Evolutionary conservation across 192 early-diverging fungal genomes (phyloP).

Genomic region (Coemansia biformis): DNA sequence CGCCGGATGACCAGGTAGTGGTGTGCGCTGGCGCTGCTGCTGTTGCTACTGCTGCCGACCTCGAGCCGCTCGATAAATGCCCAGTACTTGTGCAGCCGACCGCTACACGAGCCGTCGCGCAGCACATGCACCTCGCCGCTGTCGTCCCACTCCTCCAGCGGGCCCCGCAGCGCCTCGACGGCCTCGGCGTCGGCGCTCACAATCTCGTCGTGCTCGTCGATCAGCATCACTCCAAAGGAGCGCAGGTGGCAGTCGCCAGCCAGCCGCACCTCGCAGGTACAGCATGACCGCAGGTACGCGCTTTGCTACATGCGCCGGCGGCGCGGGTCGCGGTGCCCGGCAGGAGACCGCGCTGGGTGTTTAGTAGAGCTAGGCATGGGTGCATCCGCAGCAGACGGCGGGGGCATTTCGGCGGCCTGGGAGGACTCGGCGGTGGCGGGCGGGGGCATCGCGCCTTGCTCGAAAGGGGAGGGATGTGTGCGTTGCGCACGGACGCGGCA

Average conservation of each 20-base stretch:
- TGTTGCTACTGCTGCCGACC: neutral
- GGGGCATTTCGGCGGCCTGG: too few species aligned
- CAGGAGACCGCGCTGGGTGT: too few species aligned
- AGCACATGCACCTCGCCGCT: constrained; percentile 6
- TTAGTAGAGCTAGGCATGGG: too few species aligned
- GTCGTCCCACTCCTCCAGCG: constrained; percentile 33
- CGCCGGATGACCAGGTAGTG: constrained; percentile 42
- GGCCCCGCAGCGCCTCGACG: constrained; percentile 35
- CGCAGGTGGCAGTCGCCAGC: constrained; percentile 41
- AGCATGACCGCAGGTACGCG: constrained; percentile 14
- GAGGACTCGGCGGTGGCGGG: too few species aligned
- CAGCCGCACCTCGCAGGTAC: constrained; percentile 17
- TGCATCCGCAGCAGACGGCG: too few species aligned
- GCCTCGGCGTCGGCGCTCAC: constrained; percentile 36
- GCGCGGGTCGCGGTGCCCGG: too few species aligned
- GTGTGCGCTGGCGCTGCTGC: neutral
- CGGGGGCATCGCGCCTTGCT: too few species aligned
- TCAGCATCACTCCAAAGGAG: constrained; percentile 34
- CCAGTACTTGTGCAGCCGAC: constrained; percentile 25
- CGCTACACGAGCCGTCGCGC: constrained; percentile 19
- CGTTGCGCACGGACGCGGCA: too few species aligned
- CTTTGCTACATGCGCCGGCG: constrained; percentile 15
- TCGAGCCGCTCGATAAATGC: constrained; percentile 16
- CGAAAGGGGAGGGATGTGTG: too few species aligned
- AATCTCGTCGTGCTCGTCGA: constrained; percentile 19